Percentiles rank a stretch among this genome's conserved stretches.
Evolutionary conservation across 257 asterid species (phyloP).

Genomic region (Plantago elongata): DNA sequence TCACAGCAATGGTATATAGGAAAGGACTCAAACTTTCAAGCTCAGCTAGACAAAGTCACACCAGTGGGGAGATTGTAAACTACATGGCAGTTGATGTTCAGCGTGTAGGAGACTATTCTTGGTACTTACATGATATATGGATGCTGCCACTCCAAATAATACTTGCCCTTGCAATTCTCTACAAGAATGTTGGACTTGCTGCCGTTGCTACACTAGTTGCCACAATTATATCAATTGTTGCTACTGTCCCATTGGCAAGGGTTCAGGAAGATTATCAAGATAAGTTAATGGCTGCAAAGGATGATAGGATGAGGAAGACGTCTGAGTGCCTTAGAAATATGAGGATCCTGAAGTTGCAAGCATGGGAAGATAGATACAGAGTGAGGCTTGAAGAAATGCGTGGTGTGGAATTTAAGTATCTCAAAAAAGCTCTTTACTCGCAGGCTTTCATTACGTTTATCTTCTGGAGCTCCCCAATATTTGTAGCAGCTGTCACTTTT

Average conservation of each 20-base stretch:
- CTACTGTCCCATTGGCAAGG: constrained; percentile 62
- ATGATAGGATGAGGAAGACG: constrained; percentile 74
- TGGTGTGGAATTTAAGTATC: constrained; percentile 60
- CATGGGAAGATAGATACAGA: constrained; percentile 78
- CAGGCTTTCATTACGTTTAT: constrained; percentile 68
- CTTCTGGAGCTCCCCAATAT: constrained; percentile 80
- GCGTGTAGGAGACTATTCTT: constrained; percentile 73
- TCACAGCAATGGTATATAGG: constrained; percentile 69
- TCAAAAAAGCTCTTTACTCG: constrained; percentile 62
- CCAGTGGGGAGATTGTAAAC: constrained; percentile 65
- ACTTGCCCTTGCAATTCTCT: constrained; percentile 65
- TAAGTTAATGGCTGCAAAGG: constrained; percentile 71
- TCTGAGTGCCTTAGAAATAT: constrained; percentile 69
- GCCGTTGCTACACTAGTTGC: constrained; percentile 62
- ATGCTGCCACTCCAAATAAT: constrained; percentile 68
- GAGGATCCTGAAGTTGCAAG: constrained; percentile 72
- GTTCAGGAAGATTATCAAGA: constrained; percentile 66
- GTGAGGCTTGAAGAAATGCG: constrained; percentile 64
- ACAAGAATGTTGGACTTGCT: constrained; percentile 73
- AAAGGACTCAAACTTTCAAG: constrained; percentile 69
- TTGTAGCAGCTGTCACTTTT: constrained; percentile 65
- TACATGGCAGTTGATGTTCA: constrained; percentile 84
- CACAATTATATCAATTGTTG: constrained; percentile 58
- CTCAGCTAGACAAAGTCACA: constrained; percentile 60
- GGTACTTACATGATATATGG: constrained; percentile 79